Conservation (phyloP, 805 yeast genomes). For the Cyberlindnera saturnus region DNA sequence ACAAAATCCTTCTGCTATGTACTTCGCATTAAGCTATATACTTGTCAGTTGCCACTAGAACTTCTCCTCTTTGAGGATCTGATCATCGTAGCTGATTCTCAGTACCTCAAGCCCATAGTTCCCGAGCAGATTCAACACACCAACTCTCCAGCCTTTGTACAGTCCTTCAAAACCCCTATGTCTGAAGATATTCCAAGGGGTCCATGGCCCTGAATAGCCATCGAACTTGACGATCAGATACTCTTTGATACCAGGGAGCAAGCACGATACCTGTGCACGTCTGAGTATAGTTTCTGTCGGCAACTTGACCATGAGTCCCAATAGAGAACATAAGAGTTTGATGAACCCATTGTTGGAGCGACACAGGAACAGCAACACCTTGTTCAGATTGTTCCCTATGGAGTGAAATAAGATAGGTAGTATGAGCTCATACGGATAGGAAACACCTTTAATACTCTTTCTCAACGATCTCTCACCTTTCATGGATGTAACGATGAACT, state of each 20-base stretch:
- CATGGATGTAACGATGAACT: slow-evolving; percentile 66
- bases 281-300: slow-evolving; percentile 85
- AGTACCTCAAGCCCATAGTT: slow-evolving; percentile 72
- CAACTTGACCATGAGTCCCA: slow-evolving; percentile 68
- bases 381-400: slow-evolving; percentile 51
- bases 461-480: slow-evolving; percentile 61
- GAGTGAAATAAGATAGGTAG: slow-evolving; percentile 67
- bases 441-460: slow-evolving; percentile 46
- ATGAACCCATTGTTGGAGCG: slow-evolving; percentile 36
- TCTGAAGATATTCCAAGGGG: slow-evolving; percentile 42
- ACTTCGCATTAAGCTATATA: background rate
- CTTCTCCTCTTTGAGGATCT: slow-evolving; percentile 35
- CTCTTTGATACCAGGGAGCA: slow-evolving; percentile 39
- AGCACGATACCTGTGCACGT: slow-evolving; percentile 72
- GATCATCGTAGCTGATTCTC: slow-evolving; percentile 42
- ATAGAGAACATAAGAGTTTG: slow-evolving; percentile 52
- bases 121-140: slow-evolving; percentile 71
- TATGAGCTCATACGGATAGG: slow-evolving; percentile 55
- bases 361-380: slow-evolving; percentile 21
- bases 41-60: slow-evolving; percentile 13
- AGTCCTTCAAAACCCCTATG: slow-evolving; percentile 44
- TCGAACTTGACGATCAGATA: slow-evolving; percentile 56
- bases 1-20: no score
- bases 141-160: slow-evolving; percentile 92
- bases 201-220: slow-evolving; percentile 45